phyloP scores from a whole-genome alignment of 2,329 filamentous ascomycete species.

The Kalmusia sp. region DNA sequence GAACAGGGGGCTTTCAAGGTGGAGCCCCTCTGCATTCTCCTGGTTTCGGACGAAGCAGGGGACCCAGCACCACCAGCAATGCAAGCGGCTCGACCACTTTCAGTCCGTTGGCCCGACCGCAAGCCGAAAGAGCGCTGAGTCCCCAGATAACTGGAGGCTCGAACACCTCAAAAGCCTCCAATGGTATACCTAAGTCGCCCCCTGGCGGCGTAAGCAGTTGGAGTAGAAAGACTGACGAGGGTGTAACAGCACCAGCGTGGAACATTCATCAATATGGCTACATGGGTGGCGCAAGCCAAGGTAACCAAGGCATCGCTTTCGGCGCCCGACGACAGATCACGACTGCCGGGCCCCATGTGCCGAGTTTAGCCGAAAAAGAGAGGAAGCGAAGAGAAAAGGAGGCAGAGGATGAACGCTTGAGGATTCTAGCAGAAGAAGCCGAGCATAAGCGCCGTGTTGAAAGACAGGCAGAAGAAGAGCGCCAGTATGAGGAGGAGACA shows the following conservation, averaged over 20 bases:
- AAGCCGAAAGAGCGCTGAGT: conserved; percentile 48
- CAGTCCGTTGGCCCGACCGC: conserved; percentile 49
- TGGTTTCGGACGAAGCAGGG: conserved; percentile 41
- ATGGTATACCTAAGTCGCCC: conserved; percentile 54
- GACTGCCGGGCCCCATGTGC: conserved; percentile 77
- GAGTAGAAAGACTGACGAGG: conserved; percentile 86
- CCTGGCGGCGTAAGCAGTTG: conserved; percentile 78
- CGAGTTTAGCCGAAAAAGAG: conserved; percentile 85
- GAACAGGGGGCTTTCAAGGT: conserved; percentile 27
- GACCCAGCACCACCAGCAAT: conserved; percentile 55
- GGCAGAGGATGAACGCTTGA: conserved; percentile 61
- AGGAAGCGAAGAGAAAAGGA: conserved; percentile 65
- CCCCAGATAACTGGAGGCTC: conserved; percentile 59
- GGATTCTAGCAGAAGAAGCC: conserved; percentile 59
- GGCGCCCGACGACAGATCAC: conserved; percentile 93
- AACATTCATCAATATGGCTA: conserved; percentile 98
- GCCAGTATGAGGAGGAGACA: conserved; percentile 71
- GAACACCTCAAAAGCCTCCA: conserved; percentile 65
- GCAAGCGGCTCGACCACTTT: conserved; percentile 53
- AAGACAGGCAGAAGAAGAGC: conserved; percentile 67
- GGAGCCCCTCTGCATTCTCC: conserved; percentile 34
- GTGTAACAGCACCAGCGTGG: conserved; percentile 86
- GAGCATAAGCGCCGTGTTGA: conserved; percentile 58
- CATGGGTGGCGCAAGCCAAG: conserved; percentile 96
- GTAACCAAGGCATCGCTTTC: conserved; percentile 91